Percentiles rank a stretch among this genome's conserved stretches.
phyloP scores from a whole-genome alignment of 1,284 basidiomycete species.

The Irpex lacteus region DNA sequence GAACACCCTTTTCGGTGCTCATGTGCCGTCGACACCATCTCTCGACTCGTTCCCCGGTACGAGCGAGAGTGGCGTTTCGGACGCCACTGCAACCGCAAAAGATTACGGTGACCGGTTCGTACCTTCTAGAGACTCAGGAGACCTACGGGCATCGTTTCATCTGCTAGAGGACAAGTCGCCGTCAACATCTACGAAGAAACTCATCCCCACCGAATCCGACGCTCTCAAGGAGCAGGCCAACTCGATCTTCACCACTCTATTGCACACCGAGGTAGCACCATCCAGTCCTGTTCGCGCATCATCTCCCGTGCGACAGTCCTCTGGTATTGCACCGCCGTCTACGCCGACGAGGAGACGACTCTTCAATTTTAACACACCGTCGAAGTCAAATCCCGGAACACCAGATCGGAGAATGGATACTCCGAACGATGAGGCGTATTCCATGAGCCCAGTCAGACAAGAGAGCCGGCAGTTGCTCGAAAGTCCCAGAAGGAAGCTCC shows the following conservation, averaged over 20 bases:
- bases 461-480: constrained; percentile 84
- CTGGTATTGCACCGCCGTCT: constrained; percentile 43
- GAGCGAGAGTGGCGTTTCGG: constrained; percentile 53
- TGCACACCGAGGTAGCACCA: constrained; percentile 75
- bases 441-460: constrained; percentile 85
- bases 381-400: constrained; percentile 52
- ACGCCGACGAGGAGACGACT: constrained; percentile 68
- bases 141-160: constrained; percentile 75
- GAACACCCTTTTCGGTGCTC: constrained; percentile 51
- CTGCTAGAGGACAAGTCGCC: constrained; percentile 68
- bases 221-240: constrained; percentile 82
- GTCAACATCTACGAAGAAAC: constrained; percentile 66
- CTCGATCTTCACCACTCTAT: constrained; percentile 67
- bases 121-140: constrained; percentile 65
- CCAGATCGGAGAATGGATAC: constrained; percentile 68
- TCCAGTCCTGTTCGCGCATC: constrained; percentile 56
- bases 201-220: constrained; percentile 77
- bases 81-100: constrained; percentile 48
- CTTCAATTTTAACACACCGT: constrained; percentile 68
- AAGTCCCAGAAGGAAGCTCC: constrained; percentile 77
- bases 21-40: constrained; percentile 45
- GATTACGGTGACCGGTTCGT: constrained; percentile 80
- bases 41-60: constrained; percentile 53
- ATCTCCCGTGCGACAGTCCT: constrained; percentile 56
- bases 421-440: constrained; percentile 83